Evolutionary conservation across 2,329 filamentous ascomycete genomes (phyloP), one percentile per base, ranked within the genome.

Genomic region (Tolypocladium inflatum): DNA sequence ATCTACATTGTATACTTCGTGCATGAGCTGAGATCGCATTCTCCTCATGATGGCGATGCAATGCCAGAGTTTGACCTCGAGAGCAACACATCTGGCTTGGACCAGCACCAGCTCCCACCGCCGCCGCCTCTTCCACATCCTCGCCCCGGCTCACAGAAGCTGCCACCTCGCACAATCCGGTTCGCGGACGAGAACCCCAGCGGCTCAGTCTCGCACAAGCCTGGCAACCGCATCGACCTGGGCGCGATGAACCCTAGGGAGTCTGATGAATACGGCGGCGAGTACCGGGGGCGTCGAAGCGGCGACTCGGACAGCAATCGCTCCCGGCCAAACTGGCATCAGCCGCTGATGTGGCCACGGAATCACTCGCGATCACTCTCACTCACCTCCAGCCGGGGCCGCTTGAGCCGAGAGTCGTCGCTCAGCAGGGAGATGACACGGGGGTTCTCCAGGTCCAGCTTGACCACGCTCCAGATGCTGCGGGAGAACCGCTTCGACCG

Each of bases 1-100:
- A 84, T 90, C 19, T 93, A 93, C 68, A 80, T 78, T 23, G 80
- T 85, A 56, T 93, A 92, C 64, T 82, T 93, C 6, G 74, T 87
- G 62, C 91, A 92, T 71, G 89, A 92, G 71, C 80, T 93, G 55
- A 88, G 86, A 64, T 85, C 87, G 1, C 87, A 54, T 37, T 52
- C 55, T 10, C 56, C 50, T 1, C 21, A 19, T 1, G 54, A 55
- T 23, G 56, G 55, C 2, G 26, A 48, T 15, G 43, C 15, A 17
- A 7, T 30, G 8, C 13, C 10, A 17, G 37, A 54, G 4, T 26
- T 37, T 19, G 57, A 59, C 26, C 11, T 56, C 3, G 59, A 61
- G 37, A 59, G 57, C 23, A 45, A 48, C 33, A 3, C 26, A 9
- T 50, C 54, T 11, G 15, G 37, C 7, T 17, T 41, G 6, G 26